phyloP scores from a whole-genome alignment of 2,329 filamentous ascomycete species.

The Westerdykella sp. region DNA sequence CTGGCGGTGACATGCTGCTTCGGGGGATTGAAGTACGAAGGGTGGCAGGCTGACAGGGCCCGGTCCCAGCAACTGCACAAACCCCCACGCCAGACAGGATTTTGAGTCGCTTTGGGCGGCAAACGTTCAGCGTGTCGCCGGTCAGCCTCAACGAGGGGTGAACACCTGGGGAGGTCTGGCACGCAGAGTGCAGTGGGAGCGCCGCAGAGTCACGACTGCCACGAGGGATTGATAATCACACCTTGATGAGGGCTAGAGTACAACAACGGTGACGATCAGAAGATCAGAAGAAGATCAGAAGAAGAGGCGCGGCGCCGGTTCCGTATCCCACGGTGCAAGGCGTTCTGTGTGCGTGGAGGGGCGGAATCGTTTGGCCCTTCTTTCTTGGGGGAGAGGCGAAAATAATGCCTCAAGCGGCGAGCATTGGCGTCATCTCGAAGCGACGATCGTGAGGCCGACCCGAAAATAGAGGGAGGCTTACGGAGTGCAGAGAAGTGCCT shows the following conservation, averaged over 20 bases:
- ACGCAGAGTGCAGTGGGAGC: too few species aligned
- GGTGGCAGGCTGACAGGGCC: too few species aligned
- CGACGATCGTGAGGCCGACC: background rate
- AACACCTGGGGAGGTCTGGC: background rate
- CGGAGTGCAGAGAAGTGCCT: too few species aligned
- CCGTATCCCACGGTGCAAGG: too few species aligned
- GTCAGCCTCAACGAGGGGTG: background rate
- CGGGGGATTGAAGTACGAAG: background rate
- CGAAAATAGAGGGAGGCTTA: background rate
- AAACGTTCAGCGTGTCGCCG: constrained; percentile 1
- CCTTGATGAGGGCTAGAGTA: too few species aligned
- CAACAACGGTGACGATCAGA: too few species aligned
- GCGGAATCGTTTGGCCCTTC: too few species aligned
- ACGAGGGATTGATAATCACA: too few species aligned
- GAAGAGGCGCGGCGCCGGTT: too few species aligned
- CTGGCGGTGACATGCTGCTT: background rate
- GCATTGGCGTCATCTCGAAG: constrained; percentile 3
- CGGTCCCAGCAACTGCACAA: background rate
- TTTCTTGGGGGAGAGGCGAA: background rate
- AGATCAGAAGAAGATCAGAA: too few species aligned
- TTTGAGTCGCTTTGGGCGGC: constrained; percentile 7
- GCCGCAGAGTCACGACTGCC: too few species aligned
- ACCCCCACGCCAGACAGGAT: constrained; percentile 2
- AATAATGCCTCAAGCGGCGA: constrained; percentile 1
- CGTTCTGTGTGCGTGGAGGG: too few species aligned